These are phyloP conservation scores for Trametopsis cervina DNA, from an alignment of 768 basidiomycete species.

Conservation along the genomic window DNA sequence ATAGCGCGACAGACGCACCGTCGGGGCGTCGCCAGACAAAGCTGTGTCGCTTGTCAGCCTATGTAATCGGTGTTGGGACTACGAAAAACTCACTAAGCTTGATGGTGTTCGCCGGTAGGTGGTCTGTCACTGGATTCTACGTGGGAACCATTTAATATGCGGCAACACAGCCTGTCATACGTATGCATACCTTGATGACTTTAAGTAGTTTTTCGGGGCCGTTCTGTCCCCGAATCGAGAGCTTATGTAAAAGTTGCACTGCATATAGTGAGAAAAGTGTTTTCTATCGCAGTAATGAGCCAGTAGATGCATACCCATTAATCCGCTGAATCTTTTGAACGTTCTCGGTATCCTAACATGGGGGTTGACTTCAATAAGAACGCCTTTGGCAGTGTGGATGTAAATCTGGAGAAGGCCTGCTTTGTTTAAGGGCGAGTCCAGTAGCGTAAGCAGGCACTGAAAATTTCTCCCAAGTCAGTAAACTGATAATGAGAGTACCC, in stretches of 20 bases:
- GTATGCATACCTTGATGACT: slow-evolving; percentile 75
- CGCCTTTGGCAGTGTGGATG: slow-evolving; percentile 94
- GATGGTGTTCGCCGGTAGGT: slow-evolving; percentile 90
- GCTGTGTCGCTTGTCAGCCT: slow-evolving; percentile 36
- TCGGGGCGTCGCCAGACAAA: slow-evolving; percentile 86
- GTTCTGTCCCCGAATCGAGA: slow-evolving; percentile 93
- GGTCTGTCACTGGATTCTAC: slow-evolving; percentile 90
- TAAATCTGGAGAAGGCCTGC: slow-evolving; percentile 95
- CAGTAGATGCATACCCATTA: slow-evolving; percentile 70
- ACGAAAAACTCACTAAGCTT: slow-evolving; percentile 73
- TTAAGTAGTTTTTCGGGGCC: slow-evolving; percentile 95
- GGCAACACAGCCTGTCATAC: not conserved
- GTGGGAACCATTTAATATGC: slow-evolving; percentile 7
- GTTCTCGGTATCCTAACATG: slow-evolving; percentile 96
- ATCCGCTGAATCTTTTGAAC: slow-evolving; percentile 95
- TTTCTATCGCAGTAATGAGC: not conserved
- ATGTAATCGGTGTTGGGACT: not conserved
- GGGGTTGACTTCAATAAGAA: slow-evolving; percentile 97
- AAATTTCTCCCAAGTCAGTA: slow-evolving; percentile 1
- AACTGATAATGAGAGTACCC: too few species aligned
- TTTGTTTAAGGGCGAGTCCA: slow-evolving; percentile 98
- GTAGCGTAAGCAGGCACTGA: slow-evolving; percentile 89
- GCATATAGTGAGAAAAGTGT: slow-evolving; percentile 6
- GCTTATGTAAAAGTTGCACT: slow-evolving; percentile 97
- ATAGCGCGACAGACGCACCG: slow-evolving; percentile 74